Conservation (phyloP, 805 yeast species). For the Candida arabinofermentans region DNA sequence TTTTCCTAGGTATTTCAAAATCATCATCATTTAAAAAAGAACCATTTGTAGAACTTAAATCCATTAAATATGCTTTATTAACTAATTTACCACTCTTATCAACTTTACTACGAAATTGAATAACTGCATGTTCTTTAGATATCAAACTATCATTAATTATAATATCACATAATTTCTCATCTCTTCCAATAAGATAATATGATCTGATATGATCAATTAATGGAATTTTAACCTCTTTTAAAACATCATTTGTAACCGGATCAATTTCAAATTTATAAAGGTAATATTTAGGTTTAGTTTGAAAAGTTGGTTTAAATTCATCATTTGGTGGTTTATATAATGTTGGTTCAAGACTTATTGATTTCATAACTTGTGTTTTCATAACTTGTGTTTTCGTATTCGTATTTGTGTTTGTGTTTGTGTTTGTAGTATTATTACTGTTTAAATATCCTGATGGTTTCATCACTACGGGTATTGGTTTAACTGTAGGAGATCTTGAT, state of each 20-base stretch:
- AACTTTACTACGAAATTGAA: conserved; percentile 22
- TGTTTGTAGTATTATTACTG: conserved; percentile 1
- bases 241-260: conserved; percentile 4
- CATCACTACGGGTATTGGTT: conserved; percentile 17
- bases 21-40: conserved; percentile 26
- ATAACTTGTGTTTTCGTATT: no score
- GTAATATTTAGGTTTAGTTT: conserved; percentile 9
- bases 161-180: conserved; percentile 16
- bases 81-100: neutral
- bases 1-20: conserved; percentile 20
- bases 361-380: neutral
- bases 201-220: conserved; percentile 21
- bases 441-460: conserved; percentile 18
- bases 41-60: conserved; percentile 28
- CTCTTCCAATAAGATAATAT: conserved; percentile 25
- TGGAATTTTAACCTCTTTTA: conserved; percentile 13
- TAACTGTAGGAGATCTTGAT: conserved; percentile 1
- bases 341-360: conserved; percentile 1
- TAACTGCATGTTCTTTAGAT: conserved; percentile 27
- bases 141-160: conserved; percentile 18
- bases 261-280: conserved; percentile 17
- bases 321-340: conserved; percentile 20
- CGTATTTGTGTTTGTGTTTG: neutral
- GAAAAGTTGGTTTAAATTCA: conserved; percentile 12
- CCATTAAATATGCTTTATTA: conserved; percentile 21